Percentiles rank a stretch among this genome's conserved stretches.
These are phyloP conservation scores for Didymella sp. DNA, from an alignment of 2,329 filamentous ascomycete genomes.

Conservation along the genomic window DNA sequence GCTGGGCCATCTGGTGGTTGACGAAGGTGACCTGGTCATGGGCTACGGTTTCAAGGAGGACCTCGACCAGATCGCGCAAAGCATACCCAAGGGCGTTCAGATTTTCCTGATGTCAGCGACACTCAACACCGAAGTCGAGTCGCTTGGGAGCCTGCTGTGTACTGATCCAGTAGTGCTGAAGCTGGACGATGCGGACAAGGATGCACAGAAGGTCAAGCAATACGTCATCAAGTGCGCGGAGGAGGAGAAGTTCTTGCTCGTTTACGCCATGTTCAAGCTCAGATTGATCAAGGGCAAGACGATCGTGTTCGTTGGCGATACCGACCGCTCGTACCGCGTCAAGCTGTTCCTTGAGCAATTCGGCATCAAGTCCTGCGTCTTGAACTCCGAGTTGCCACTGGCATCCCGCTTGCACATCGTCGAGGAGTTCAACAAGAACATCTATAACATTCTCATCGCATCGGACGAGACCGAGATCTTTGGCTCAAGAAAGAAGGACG, in stretches of 20 bases:
- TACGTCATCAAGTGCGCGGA: slow-evolving; percentile 93
- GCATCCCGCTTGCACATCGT: slow-evolving; percentile 94
- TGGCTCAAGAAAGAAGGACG: slow-evolving; percentile 58
- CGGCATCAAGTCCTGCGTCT: slow-evolving; percentile 87
- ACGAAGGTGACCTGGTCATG: slow-evolving; percentile 92
- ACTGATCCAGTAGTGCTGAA: slow-evolving; percentile 79
- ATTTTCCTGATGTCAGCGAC: slow-evolving; percentile 95
- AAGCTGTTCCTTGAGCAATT: slow-evolving; percentile 98
- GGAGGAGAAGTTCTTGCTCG: slow-evolving; percentile 93
- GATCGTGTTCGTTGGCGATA: slow-evolving; percentile 82
- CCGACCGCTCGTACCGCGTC: slow-evolving; percentile 87
- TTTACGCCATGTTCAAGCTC: slow-evolving; percentile 94
- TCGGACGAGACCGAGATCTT: slow-evolving; percentile 89
- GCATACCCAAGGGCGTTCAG: slow-evolving; percentile 84
- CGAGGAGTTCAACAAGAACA: slow-evolving; percentile 93
- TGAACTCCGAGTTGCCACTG: slow-evolving; percentile 93
- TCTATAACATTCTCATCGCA: slow-evolving; percentile 98
- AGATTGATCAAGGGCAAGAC: slow-evolving; percentile 93
- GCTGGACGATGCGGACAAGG: slow-evolving; percentile 80
- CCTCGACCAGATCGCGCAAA: slow-evolving; percentile 77
- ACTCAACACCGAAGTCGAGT: slow-evolving; percentile 84
- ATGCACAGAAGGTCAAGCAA: slow-evolving; percentile 79
- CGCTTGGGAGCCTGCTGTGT: slow-evolving; percentile 84
- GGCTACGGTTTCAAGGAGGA: slow-evolving; percentile 96
- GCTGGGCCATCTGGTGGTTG: slow-evolving; percentile 81